Evolutionary conservation across 805 yeast species (phyloP), one percentile per base, ranked within the genome.

Genomic region (Schwanniomyces vanrijiae): DNA sequence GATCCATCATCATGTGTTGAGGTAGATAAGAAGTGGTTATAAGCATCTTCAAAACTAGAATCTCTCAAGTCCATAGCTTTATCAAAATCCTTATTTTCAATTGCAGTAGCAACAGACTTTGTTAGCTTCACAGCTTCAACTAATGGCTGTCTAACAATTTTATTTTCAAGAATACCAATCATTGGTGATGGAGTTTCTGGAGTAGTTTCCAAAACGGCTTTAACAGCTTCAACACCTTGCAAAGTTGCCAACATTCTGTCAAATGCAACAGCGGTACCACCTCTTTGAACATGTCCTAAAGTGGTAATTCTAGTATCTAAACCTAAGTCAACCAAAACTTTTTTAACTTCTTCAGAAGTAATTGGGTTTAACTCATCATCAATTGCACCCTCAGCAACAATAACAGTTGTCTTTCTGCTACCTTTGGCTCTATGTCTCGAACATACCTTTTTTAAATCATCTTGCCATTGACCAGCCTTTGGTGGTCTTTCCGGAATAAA

Each of bases 311-410:
- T 76, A 5, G 92, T 86, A 61, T 87, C 95, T 43, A 87, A 68
- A 9, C 90, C 90, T 49, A 86, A 66, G 53, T 76, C 80, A 16
- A 82, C 88, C 49, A 87, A 70, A 8, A 82, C 88, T 16, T 81
- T 71, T 58, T 80, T 81, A 24, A 87, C 92, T 47, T 83, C 81
- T 40, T 80, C 75, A 22, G 88, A 73, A 4, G 86, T 71, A 50
- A 87, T 83, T 42, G 88, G 89, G 37, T 80, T 78, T 56, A 86
- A 71, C 51, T 84, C 86, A 49, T 78, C 77, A 47, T 82, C 82
- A 50, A 86, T 81, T 42, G 95, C 95, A 59, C 95, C 95, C 66
- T 87, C 95, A 18, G 94, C 90, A 37, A 87, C 90, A 58, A 87
- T 80, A 24, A 87, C 90, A 28, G 82, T 86, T 21, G 92, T 84